Evolutionary conservation across 2,329 filamentous ascomycete species (phyloP), one percentile per base, ranked within the genome.

Genomic region (Colletotrichum chlorophyti): DNA sequence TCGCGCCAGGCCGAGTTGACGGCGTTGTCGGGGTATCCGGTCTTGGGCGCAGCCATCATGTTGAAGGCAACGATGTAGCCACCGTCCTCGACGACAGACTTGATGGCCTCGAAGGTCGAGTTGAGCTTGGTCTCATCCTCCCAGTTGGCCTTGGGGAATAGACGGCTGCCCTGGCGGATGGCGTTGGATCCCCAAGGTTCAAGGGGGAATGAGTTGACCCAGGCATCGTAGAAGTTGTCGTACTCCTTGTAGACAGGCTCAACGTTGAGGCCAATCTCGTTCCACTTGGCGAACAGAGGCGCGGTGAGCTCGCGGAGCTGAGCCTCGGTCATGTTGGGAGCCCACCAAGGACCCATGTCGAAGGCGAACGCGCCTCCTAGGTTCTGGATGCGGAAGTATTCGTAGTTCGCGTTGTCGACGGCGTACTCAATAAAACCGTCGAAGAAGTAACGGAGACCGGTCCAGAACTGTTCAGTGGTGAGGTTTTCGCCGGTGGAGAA

Each of bases 1-100:
- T 72, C 69, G 37, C 81, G 72, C 80, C 80, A 83, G 1, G 79
- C 80, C 4, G 80, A 78, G 64, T 79, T 79, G 34, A 81, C 71
- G 6, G 77, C 74, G 12, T 75, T 79, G 45, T 73, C 71, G 1
- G 73, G 70, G 46, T 51, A 58, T 6, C 58, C 58, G 17, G 49
- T 32, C 49, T 53, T 37, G 14, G 58, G 58, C 17, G 60, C 60
- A 11, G 57, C 57, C 26, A 46, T 41, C 12, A 72, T 65, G 62
- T 72, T 71, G 60, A 71, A 73, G 19, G 67, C 69, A 27, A 72
- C 63, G 7, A 72, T 49, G 17, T 65, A 42, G 32, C 66, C 63
- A 4, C 67, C 70, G 3, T 65, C 65, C n/a, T 64, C 60, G 12
- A 70, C 50, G 1, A 68, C 68, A 63, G 54, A 6, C 41, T 61